Evolutionary conservation across 306 rosid genomes (phyloP).

Genomic region (Mimosa bimucronata): DNA sequence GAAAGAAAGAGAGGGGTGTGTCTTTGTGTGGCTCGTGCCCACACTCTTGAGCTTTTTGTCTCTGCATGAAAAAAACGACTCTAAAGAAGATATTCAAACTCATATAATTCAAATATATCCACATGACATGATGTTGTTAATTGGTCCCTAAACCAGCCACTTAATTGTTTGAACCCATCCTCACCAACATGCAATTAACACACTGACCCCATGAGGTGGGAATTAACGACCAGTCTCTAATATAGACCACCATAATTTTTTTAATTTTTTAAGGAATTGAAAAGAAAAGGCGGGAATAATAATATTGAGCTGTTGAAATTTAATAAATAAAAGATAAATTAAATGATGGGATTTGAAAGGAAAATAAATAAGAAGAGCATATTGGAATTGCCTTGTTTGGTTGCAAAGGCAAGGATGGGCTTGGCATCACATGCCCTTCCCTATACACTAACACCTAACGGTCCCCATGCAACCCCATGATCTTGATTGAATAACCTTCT

Average conservation of each 20-base stretch:
- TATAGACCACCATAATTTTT: too few relatives aligned
- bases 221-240: background rate
- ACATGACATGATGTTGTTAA: too few relatives aligned
- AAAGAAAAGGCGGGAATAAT: too few relatives aligned
- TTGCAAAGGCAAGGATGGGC: conserved; percentile 43
- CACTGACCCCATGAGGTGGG: background rate
- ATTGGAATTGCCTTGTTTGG: conserved; percentile 42
- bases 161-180: background rate
- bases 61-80: background rate
- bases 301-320: background rate
- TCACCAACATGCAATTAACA: background rate
- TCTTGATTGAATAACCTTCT: conserved; percentile 35
- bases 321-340: background rate
- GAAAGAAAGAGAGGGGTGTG: background rate
- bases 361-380: too few relatives aligned
- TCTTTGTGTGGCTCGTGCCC: background rate
- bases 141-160: background rate
- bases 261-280: too few relatives aligned
- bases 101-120: background rate
- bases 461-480: conserved; percentile 50
- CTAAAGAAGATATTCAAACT: background rate
- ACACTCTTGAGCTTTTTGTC: background rate
- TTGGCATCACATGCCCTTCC: conserved; percentile 7
- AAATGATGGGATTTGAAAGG: too few relatives aligned
- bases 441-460: background rate